phyloP scores from a whole-genome alignment of 2,329 filamentous ascomycete species.

The Aspergillus amoenus region DNA sequence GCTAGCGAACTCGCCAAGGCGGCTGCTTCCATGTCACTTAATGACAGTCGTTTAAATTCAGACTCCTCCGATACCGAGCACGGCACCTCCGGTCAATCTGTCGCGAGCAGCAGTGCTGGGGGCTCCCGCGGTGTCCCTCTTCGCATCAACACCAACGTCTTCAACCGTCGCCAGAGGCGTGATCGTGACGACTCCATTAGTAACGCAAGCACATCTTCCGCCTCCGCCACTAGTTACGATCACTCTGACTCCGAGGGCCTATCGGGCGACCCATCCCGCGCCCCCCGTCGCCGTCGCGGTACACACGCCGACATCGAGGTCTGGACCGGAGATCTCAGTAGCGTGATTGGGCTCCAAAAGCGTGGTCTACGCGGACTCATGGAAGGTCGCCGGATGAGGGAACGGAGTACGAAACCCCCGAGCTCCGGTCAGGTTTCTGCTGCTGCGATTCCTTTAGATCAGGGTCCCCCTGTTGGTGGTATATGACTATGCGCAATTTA shows the following conservation, averaged over 20 bases:
- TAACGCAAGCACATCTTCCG: slow-evolving; percentile 11
- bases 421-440: slow-evolving; percentile 14
- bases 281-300: slow-evolving; percentile 39
- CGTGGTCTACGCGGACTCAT: slow-evolving; percentile 86
- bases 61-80: slow-evolving; percentile 43
- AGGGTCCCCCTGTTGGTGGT: neutral
- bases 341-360: slow-evolving; percentile 94
- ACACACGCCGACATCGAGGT: slow-evolving; percentile 57
- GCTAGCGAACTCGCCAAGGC: slow-evolving; percentile 23
- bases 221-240: slow-evolving; percentile 37
- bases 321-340: slow-evolving; percentile 73
- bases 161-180: slow-evolving; percentile 23
- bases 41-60: slow-evolving; percentile 34
- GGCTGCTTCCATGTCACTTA: slow-evolving; percentile 22
- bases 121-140: slow-evolving; percentile 35
- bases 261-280: slow-evolving; percentile 36
- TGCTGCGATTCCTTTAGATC: neutral
- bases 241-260: slow-evolving; percentile 37
- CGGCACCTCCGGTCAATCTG: slow-evolving; percentile 27
- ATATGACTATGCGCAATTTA: neutral
- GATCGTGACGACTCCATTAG: slow-evolving; percentile 35
- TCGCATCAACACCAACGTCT: slow-evolving; percentile 42
- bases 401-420: slow-evolving; percentile 54
- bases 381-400: slow-evolving; percentile 85
- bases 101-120: slow-evolving; percentile 29